Conservation (phyloP, 2,329 filamentous ascomycete species). For the Verticillium longisporum region DNA sequence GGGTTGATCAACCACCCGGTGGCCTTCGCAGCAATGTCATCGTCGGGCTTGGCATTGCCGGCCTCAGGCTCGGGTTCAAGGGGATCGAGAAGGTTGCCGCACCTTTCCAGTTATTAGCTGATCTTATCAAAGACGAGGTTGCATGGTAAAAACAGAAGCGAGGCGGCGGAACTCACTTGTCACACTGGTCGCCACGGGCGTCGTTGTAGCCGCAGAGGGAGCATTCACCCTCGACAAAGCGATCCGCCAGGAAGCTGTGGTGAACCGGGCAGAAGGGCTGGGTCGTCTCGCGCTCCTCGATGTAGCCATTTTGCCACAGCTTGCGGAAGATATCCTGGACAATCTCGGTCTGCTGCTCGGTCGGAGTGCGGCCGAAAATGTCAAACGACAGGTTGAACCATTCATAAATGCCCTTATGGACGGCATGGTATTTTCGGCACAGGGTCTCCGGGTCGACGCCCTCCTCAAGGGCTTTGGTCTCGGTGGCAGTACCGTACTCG, state of each 20-base stretch:
- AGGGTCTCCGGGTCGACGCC: constrained; percentile 74
- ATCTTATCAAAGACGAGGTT: no score
- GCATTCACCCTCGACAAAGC: constrained; percentile 76
- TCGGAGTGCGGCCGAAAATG: constrained; percentile 90
- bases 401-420: constrained; percentile 86
- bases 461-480: constrained; percentile 91
- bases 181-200: constrained; percentile 68
- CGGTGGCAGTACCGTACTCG: constrained; percentile 93
- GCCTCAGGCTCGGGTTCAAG: constrained; percentile 47
- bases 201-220: constrained; percentile 66
- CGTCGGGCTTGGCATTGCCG: constrained; percentile 14
- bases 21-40: constrained; percentile 22
- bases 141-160: not conserved
- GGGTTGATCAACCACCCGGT: constrained; percentile 65
- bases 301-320: constrained; percentile 80
- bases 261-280: constrained; percentile 79
- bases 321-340: constrained; percentile 85
- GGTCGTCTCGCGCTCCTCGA: constrained; percentile 79
- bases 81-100: constrained; percentile 64
- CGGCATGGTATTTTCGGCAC: constrained; percentile 86
- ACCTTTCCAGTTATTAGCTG: constrained; percentile 32
- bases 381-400: constrained; percentile 97
- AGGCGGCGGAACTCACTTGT: constrained; percentile 20
- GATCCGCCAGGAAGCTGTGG: constrained; percentile 72
- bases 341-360: constrained; percentile 82